These are phyloP conservation scores for Fragilaria crotonensis DNA, from an alignment of 108 stramenopile genomes.

Conservation along the genomic window DNA sequence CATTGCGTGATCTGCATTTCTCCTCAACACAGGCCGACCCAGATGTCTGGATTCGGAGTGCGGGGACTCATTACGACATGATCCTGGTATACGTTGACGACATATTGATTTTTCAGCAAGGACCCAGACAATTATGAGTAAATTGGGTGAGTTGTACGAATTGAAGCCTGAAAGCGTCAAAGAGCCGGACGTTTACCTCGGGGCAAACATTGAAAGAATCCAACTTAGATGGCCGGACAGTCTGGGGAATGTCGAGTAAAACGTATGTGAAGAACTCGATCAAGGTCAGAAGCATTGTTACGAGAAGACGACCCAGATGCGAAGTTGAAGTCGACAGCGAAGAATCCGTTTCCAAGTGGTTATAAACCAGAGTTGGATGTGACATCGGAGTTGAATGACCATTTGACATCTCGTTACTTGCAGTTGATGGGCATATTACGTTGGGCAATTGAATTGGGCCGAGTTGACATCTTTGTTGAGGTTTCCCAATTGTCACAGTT, in stretches of 20 bases:
- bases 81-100: slow-evolving; percentile 18
- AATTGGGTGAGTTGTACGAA: neutral
- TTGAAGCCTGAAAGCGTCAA: slow-evolving; percentile 8
- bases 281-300: slow-evolving; percentile 1
- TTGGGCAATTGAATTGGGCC: slow-evolving; percentile 28
- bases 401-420: slow-evolving; percentile 11
- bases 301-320: slow-evolving; percentile 7
- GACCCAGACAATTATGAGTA: slow-evolving; percentile 9
- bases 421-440: slow-evolving; percentile 25
- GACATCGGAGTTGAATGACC: neutral
- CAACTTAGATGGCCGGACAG: slow-evolving; percentile 1
- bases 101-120: slow-evolving; percentile 8
- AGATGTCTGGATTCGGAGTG: slow-evolving; percentile 21
- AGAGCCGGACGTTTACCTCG: slow-evolving; percentile 11
- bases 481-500: slow-evolving; percentile 27
- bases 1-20: slow-evolving; percentile 5
- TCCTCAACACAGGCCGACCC: slow-evolving; percentile 22
- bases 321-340: slow-evolving; percentile 5
- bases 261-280: slow-evolving; percentile 16
- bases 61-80: slow-evolving; percentile 15
- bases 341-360: slow-evolving; percentile 7
- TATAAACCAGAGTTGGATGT: slow-evolving; percentile 17
- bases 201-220: slow-evolving; percentile 12
- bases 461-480: slow-evolving; percentile 26
- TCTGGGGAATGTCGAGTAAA: slow-evolving; percentile 3